phyloP scores from a whole-genome alignment of 2,329 filamentous ascomycete genomes.

The Apiospora hydei region DNA sequence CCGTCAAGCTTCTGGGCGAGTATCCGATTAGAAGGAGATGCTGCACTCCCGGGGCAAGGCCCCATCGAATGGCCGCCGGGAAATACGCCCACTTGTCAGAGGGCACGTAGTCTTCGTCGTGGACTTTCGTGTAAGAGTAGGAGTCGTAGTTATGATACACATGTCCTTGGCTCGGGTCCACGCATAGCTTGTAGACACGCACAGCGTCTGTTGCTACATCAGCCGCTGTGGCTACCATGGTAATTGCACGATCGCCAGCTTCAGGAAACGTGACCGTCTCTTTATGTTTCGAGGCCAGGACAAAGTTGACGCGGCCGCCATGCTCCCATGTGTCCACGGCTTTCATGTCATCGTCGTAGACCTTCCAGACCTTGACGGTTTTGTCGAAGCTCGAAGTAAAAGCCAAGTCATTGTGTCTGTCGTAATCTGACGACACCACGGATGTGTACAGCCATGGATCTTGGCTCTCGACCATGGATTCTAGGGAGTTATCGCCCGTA shows the following conservation, averaged over 20 bases:
- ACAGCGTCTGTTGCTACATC: slow-evolving; percentile 63
- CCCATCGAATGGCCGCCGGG: slow-evolving; percentile 71
- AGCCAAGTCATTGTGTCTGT: slow-evolving; percentile 50
- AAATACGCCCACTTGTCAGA: slow-evolving; percentile 66
- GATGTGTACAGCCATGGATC: slow-evolving; percentile 71
- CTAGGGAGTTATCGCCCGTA: slow-evolving; percentile 61
- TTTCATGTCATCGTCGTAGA: slow-evolving; percentile 52
- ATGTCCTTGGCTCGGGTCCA: neutral
- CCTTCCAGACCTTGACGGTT: slow-evolving; percentile 66
- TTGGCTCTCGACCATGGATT: slow-evolving; percentile 64
- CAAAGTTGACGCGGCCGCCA: slow-evolving; percentile 67
- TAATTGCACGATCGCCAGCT: neutral
- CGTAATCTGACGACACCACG: slow-evolving; percentile 67
- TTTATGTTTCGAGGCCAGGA: slow-evolving; percentile 58
- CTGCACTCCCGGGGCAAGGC: slow-evolving; percentile 49
- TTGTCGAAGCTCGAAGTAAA: slow-evolving; percentile 70
- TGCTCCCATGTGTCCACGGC: slow-evolving; percentile 62
- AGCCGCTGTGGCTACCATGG: slow-evolving; percentile 63
- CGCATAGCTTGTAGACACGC: slow-evolving; percentile 59
- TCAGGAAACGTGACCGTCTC: neutral
- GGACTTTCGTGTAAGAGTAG: slow-evolving; percentile 42
- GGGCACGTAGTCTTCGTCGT: slow-evolving; percentile 42
- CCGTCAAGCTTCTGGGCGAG: slow-evolving; percentile 62
- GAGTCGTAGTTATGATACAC: slow-evolving; percentile 32
- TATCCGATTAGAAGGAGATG: slow-evolving; percentile 68